Conservation (phyloP, 345 rosid genomes). For the Fremontodendron californicum region DNA sequence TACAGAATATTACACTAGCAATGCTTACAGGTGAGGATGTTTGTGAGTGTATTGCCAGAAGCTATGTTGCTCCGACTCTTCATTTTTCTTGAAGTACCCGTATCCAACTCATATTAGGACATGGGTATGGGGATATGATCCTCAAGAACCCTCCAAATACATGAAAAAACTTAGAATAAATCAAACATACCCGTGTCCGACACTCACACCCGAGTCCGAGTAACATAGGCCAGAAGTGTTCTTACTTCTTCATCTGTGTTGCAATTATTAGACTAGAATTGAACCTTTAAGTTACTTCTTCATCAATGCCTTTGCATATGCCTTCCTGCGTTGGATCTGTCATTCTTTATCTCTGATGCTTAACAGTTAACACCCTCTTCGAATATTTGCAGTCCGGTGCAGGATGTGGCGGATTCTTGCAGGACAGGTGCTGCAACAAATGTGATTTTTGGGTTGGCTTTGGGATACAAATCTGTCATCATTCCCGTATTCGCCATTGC, state of each 20-base stretch:
- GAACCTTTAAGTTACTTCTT: background rate
- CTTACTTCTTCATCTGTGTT: background rate
- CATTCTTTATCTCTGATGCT: background rate
- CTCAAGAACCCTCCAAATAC: too few relatives aligned
- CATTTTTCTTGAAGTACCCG: too few relatives aligned
- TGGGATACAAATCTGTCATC: slow-evolving; percentile 68
- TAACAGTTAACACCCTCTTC: background rate
- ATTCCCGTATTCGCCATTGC: slow-evolving; percentile 66
- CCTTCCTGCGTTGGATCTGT: background rate
- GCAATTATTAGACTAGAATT: background rate
- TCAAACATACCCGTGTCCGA: too few relatives aligned
- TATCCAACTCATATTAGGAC: too few relatives aligned
- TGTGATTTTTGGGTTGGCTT: slow-evolving; percentile 63
- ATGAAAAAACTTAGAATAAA: too few relatives aligned
- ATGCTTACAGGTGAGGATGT: slow-evolving; percentile 50
- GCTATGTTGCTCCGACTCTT: too few relatives aligned
- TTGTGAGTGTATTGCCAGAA: background rate
- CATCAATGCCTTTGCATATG: background rate
- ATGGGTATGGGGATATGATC: too few relatives aligned
- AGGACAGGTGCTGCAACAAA: slow-evolving; percentile 67
- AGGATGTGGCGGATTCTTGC: slow-evolving; percentile 71
- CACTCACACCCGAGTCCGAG: too few relatives aligned
- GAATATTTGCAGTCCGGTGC: slow-evolving; percentile 47
- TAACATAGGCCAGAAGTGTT: too few relatives aligned
- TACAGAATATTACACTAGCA: slow-evolving; percentile 65